Conservation (phyloP, 441 rosid species). For the Syzygium syzygioides region DNA sequence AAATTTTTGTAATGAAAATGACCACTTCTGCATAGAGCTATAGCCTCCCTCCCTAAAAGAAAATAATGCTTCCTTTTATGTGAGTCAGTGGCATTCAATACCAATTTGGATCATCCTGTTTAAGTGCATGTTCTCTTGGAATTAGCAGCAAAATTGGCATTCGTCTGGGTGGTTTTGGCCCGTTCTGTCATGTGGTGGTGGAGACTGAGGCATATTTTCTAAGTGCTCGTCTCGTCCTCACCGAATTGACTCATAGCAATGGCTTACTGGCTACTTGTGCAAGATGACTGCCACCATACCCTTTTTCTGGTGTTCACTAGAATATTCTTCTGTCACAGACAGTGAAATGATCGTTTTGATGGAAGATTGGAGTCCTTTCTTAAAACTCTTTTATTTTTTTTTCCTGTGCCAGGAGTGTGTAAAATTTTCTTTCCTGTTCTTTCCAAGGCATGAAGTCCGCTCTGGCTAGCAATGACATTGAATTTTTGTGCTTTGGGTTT, state of each 20-base stretch:
- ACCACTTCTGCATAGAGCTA: neutral
- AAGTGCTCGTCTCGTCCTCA: neutral
- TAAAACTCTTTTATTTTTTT: neutral
- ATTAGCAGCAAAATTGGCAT: neutral
- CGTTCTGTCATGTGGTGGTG: neutral
- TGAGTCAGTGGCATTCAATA: neutral
- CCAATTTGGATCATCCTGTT: neutral
- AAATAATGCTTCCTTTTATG: neutral
- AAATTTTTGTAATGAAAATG: neutral
- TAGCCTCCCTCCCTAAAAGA: neutral
- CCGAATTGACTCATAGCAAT: neutral
- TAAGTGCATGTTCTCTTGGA: neutral
- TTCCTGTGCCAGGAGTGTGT: neutral
- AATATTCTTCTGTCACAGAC: neutral
- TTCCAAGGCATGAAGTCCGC: neutral
- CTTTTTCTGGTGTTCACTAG: neutral
- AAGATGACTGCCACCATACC: neutral
- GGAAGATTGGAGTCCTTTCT: neutral
- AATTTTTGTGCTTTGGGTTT: neutral
- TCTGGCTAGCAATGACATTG: neutral
- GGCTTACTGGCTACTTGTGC: neutral
- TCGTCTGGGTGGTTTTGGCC: neutral
- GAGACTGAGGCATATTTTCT: neutral
- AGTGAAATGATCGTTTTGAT: neutral
- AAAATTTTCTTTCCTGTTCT: neutral